These are phyloP conservation scores for Yamadazyma siamensis DNA, from an alignment of 1,139 yeast species.

Conservation along the genomic window DNA sequence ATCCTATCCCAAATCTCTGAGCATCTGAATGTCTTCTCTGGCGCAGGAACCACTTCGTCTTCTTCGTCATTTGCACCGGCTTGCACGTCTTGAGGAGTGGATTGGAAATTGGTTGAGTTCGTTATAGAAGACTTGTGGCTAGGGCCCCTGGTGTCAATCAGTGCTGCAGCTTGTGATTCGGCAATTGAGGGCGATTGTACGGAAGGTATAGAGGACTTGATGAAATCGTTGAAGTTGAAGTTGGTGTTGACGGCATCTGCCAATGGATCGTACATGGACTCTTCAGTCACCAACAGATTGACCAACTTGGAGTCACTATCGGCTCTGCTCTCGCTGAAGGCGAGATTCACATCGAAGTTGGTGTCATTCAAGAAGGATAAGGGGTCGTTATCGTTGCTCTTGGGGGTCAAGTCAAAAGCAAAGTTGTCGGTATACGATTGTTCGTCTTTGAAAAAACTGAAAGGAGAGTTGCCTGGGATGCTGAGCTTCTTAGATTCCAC, in stretches of 20 bases:
- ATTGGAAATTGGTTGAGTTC: too few species aligned
- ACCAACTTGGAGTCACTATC: constrained; percentile 28
- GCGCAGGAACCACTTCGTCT: constrained; percentile 27
- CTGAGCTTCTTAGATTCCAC: constrained; percentile 2
- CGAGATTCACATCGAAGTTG: constrained; percentile 50
- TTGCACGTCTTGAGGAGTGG: too few species aligned
- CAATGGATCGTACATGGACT: constrained; percentile 66
- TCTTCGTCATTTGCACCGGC: constrained; percentile 18
- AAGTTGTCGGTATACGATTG: constrained; percentile 25
- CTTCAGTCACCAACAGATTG: constrained; percentile 50
- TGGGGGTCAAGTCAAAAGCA: constrained; percentile 18
- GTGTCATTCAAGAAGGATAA: constrained; percentile 44
- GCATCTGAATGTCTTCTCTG: constrained; percentile 52
- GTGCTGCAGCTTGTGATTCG: background rate
- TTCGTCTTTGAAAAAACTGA: constrained; percentile 22
- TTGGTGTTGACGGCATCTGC: constrained; percentile 16
- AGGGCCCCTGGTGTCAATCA: constrained; percentile 3
- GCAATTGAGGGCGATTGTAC: constrained; percentile 5
- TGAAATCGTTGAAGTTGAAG: constrained; percentile 39
- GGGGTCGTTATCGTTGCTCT: constrained; percentile 27
- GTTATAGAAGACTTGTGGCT: constrained; percentile 1
- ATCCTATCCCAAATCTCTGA: constrained; percentile 96
- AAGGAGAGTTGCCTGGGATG: constrained; percentile 16
- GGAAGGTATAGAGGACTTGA: constrained; percentile 22
- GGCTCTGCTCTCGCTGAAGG: constrained; percentile 29